phyloP scores from a whole-genome alignment of 345 rosid genomes.

The Eucalyptus shirleyi region DNA sequence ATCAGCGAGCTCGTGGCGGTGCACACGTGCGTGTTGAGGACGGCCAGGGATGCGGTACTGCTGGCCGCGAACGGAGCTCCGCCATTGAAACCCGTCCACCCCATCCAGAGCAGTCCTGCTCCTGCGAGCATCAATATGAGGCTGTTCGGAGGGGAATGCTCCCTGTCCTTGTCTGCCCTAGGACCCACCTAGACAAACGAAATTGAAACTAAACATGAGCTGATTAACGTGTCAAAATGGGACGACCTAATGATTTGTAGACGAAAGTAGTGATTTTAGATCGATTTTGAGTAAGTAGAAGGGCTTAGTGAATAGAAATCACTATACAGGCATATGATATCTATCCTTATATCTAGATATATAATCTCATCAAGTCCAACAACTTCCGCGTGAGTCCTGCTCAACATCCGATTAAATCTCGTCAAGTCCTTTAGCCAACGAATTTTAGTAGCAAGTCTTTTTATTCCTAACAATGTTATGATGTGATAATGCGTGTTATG shows the following conservation, averaged over 20 bases:
- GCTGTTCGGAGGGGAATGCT: constrained; percentile 29
- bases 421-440: not conserved
- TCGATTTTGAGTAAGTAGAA: not conserved
- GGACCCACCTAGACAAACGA: constrained; percentile 26
- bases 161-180: constrained; percentile 26
- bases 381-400: not conserved
- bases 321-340: not conserved
- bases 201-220: not conserved
- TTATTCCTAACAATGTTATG: not conserved
- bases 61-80: constrained; percentile 26
- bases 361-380: not conserved
- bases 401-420: not conserved
- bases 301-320: not conserved
- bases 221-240: not conserved
- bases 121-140: constrained; percentile 36
- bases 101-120: constrained; percentile 52
- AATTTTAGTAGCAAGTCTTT: not conserved
- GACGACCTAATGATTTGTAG: not conserved
- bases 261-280: not conserved
- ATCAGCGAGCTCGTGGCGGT: constrained; percentile 26
- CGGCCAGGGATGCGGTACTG: constrained; percentile 21
- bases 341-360: not conserved
- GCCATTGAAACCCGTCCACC: constrained; percentile 56
- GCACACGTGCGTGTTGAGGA: constrained; percentile 47
- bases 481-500: not conserved